Percentiles rank a stretch among this genome's conserved stretches.
phyloP scores from a whole-genome alignment of 257 asterid species.

The Solanum corneliomulleri region DNA sequence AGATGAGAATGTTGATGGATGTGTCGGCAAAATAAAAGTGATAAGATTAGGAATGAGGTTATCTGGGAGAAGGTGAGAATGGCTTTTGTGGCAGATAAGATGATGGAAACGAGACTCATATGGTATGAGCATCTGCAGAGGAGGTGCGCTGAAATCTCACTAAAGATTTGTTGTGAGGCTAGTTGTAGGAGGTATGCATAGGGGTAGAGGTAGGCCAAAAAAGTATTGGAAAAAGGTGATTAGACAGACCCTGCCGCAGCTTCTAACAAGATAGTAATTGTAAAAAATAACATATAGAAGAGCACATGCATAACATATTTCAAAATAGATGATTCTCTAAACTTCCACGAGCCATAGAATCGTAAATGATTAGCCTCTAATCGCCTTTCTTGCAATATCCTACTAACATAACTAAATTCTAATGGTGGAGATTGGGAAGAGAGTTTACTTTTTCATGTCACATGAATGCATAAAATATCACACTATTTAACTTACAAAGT shows the following conservation, averaged over 20 bases:
- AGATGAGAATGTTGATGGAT: not conserved
- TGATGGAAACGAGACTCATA: not conserved
- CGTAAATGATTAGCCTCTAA: slow-evolving; percentile 69
- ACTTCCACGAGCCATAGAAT: slow-evolving; percentile 83
- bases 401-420: slow-evolving; percentile 58
- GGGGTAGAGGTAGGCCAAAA: not conserved
- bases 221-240: not conserved
- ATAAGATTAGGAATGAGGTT: not conserved
- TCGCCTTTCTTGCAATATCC: slow-evolving; percentile 80
- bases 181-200: not conserved
- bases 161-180: not conserved
- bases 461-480: not conserved
- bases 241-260: not conserved
- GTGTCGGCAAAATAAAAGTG: not conserved
- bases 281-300: not conserved
- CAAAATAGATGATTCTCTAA: slow-evolving; percentile 88
- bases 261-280: not conserved
- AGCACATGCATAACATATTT: slow-evolving; percentile 27
- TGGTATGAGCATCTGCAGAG: not conserved
- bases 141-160: not conserved
- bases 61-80: not conserved
- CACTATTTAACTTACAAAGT: not conserved
- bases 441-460: slow-evolving; percentile 61
- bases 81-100: not conserved
- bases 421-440: slow-evolving; percentile 74